phyloP scores from a whole-genome alignment of 345 rosid genomes.

The Lumnitzera littorea region DNA sequence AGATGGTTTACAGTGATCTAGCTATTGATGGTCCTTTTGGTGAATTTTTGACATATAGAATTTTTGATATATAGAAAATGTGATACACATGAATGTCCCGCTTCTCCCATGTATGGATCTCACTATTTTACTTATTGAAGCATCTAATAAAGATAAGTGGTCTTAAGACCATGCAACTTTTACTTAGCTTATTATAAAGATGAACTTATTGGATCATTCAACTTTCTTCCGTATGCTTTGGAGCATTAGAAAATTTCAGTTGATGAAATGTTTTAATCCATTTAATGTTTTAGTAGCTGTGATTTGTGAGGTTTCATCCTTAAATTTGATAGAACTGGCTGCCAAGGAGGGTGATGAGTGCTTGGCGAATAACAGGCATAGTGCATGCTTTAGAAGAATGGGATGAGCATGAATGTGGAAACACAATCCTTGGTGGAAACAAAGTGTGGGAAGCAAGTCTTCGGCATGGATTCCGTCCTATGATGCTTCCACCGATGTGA shows the following conservation, averaged over 20 bases:
- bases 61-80: too few relatives aligned
- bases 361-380: slow-evolving; percentile 49
- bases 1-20: too few relatives aligned
- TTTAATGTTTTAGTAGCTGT: neutral
- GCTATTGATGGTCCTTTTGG: too few relatives aligned
- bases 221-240: too few relatives aligned
- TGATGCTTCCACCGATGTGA: slow-evolving; percentile 2
- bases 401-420: slow-evolving; percentile 39
- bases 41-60: too few relatives aligned
- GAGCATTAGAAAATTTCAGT: too few relatives aligned
- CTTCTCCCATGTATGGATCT: too few relatives aligned
- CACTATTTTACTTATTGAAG: neutral
- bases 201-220: too few relatives aligned
- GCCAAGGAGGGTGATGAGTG: slow-evolving; percentile 50
- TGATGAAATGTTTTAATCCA: neutral
- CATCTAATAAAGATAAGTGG: neutral
- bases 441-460: slow-evolving; percentile 44
- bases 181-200: neutral
- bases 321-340: slow-evolving; percentile 41
- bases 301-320: neutral
- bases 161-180: neutral
- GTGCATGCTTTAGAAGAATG: slow-evolving; percentile 50
- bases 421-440: slow-evolving; percentile 20
- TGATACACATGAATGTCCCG: too few relatives aligned
- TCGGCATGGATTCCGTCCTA: slow-evolving; percentile 44